A percentile compares a stretch with the other conserved stretches of the same genome.
phyloP scores from a whole-genome alignment of 495 filamentous ascomycete genomes.

The Podospora didyma region DNA sequence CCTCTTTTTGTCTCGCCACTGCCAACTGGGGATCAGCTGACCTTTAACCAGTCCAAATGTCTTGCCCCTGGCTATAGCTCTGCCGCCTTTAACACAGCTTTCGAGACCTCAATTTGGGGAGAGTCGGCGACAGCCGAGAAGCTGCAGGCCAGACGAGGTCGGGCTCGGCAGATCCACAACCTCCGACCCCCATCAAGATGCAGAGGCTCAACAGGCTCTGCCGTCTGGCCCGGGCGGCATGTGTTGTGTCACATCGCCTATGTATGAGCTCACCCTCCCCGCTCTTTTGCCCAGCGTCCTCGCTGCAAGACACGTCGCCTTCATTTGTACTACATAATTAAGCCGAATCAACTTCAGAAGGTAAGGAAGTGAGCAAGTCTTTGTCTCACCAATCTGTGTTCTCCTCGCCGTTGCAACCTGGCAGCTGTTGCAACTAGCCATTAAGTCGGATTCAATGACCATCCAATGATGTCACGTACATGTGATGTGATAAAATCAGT shows the following conservation, averaged over 20 bases:
- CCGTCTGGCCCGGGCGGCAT: not conserved
- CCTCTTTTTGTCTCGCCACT: not conserved
- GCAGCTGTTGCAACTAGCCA: too few species aligned
- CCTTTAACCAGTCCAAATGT: not conserved
- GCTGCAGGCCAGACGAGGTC: not conserved
- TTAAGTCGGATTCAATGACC: too few species aligned
- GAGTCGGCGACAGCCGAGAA: not conserved
- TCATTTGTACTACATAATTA: not conserved
- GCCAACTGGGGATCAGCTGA: not conserved
- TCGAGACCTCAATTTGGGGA: not conserved
- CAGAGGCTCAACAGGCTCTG: not conserved
- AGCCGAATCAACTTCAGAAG: too few species aligned
- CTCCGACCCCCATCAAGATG: not conserved
- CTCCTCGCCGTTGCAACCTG: too few species aligned
- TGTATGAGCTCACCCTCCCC: conserved; percentile 1
- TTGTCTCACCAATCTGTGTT: too few species aligned
- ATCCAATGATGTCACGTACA: too few species aligned
- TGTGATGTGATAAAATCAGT: too few species aligned
- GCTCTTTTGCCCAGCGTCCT: not conserved
- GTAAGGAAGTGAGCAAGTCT: too few species aligned
- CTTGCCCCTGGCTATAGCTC: not conserved
- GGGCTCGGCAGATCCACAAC: not conserved
- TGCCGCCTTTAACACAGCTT: not conserved
- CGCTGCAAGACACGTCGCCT: not conserved
- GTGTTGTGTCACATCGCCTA: conserved; percentile 1